phyloP scores from a whole-genome alignment of 1,139 yeast genomes.

The Debaryomycetaceae sp. region DNA sequence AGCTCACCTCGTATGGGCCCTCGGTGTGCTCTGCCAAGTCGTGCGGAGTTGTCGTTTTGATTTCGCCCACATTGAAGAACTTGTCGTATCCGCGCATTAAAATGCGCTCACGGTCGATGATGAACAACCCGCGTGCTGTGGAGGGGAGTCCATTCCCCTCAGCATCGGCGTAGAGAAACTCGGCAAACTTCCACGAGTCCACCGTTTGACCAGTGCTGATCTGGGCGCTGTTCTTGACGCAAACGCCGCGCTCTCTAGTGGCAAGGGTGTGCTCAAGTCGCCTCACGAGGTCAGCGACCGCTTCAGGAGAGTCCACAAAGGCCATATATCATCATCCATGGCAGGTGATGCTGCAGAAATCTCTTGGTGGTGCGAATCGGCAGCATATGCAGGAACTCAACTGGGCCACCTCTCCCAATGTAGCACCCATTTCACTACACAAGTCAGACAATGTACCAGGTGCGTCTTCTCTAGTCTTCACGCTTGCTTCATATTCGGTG shows the following conservation, averaged over 20 bases:
- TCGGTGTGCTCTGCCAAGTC: constrained; percentile 41
- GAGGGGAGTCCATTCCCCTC: constrained; percentile 53
- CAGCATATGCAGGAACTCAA: background rate
- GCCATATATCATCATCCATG: background rate
- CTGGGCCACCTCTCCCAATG: no score
- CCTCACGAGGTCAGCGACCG: background rate
- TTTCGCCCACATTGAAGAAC: constrained; percentile 81
- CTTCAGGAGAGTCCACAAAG: background rate
- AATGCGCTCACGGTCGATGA: constrained; percentile 41
- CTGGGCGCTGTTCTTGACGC: constrained; percentile 16
- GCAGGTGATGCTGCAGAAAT: background rate
- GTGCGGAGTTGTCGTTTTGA: constrained; percentile 46
- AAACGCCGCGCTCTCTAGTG: constrained; percentile 21
- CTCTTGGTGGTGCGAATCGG: background rate
- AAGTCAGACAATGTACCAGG: no score
- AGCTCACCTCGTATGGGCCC: constrained; percentile 80
- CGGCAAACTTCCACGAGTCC: constrained; percentile 72
- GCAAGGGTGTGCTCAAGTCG: constrained; percentile 12
- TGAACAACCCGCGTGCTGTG: constrained; percentile 83
- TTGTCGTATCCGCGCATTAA: constrained; percentile 90
- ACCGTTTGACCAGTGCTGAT: constrained; percentile 15
- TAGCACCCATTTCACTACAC: constrained; percentile 1
- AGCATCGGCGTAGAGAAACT: constrained; percentile 73
- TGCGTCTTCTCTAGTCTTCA: no score
- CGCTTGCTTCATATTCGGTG: no score